These are phyloP conservation scores for Aspergillus bombycis DNA, from an alignment of 2,329 filamentous ascomycete genomes.

Conservation along the genomic window DNA sequence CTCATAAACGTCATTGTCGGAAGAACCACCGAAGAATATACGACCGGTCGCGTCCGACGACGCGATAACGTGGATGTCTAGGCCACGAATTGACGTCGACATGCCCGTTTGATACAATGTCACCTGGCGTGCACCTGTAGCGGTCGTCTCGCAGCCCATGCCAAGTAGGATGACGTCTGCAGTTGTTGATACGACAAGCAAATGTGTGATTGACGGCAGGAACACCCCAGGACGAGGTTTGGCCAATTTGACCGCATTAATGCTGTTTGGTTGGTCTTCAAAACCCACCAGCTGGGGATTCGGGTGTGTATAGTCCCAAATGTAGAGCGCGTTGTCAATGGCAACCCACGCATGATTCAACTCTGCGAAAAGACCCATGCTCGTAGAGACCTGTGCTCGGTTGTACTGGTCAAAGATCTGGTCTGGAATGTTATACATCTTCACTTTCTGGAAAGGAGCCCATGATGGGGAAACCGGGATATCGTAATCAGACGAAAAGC, in stretches of 20 bases:
- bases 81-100: slow-evolving; percentile 73
- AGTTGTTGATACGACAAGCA: slow-evolving; percentile 86
- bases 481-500: slow-evolving; percentile 90
- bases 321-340: slow-evolving; percentile 92
- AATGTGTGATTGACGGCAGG: slow-evolving; percentile 78
- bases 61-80: slow-evolving; percentile 76
- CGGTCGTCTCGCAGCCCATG: slow-evolving; percentile 67
- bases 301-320: slow-evolving; percentile 97
- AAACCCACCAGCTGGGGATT: slow-evolving; percentile 90
- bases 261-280: slow-evolving; percentile 84
- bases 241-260: slow-evolving; percentile 87
- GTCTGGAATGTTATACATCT: slow-evolving; percentile 88
- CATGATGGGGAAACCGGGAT: slow-evolving; percentile 69
- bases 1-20: slow-evolving; percentile 87
- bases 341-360: slow-evolving; percentile 94
- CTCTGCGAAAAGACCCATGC: slow-evolving; percentile 93
- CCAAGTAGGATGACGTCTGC: slow-evolving; percentile 86
- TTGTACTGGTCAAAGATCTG: slow-evolving; percentile 93
- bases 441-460: slow-evolving; percentile 86
- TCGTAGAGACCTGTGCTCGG: slow-evolving; percentile 79
- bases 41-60: slow-evolving; percentile 78
- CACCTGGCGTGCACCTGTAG: slow-evolving; percentile 71
- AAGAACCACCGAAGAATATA: slow-evolving; percentile 85
- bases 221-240: slow-evolving; percentile 87
- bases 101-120: slow-evolving; percentile 88